Base-by-base conservation (phyloP, 225 moss, liverwort and hornwort species). In the Rhytidiadelphus loreus region DNA sequence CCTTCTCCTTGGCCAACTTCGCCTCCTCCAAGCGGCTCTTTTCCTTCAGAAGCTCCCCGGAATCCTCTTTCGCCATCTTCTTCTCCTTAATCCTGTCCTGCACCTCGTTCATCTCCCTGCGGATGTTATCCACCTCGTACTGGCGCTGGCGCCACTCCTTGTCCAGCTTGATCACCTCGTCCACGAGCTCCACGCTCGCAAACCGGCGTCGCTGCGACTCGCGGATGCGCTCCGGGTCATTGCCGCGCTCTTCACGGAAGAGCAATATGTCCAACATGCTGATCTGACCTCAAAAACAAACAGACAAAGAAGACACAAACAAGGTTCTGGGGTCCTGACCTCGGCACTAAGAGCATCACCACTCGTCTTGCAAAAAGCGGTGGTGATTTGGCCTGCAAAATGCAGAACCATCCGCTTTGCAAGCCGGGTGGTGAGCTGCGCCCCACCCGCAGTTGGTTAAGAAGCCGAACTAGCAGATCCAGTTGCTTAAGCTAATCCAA, bases 131-230 rank as follows among this genome's bases (percentile, higher is more conserved):
- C 24, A 87, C 50, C 77, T 97, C 94, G 80, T 85, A 94, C 80
- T 91, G 93, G 66, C 93, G 92, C 66, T 92, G 88, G 32, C 95
- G 93, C 97, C 95, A 97, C 22, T 90, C 89, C 80, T 93, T 91
- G 89, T 97, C 95, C 53, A 96, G 89, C 64, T 81, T 87, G 48
- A 97, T 95, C 62, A 96, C 94, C 90, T 96, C 91, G 53, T 96
- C 97, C 88, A 97, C 96, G 26, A 97, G 89, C 90, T 96, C 95
- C 84, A 91, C 96, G 12, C 88, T 92, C 23, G 69, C 90, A 56
- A 71, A 90, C 39, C 96, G 92, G 13, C 93, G 91, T 46, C 94
- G 91, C 92, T 96, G 93, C 32, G 96, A 97, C 89, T 97, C 95
- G 29, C 95, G 92, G 75, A 96, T 93, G 68, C 89, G 63, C 77